Evolutionary conservation across 1,139 yeast species (phyloP).

Genomic region (Protomyces inundatus): DNA sequence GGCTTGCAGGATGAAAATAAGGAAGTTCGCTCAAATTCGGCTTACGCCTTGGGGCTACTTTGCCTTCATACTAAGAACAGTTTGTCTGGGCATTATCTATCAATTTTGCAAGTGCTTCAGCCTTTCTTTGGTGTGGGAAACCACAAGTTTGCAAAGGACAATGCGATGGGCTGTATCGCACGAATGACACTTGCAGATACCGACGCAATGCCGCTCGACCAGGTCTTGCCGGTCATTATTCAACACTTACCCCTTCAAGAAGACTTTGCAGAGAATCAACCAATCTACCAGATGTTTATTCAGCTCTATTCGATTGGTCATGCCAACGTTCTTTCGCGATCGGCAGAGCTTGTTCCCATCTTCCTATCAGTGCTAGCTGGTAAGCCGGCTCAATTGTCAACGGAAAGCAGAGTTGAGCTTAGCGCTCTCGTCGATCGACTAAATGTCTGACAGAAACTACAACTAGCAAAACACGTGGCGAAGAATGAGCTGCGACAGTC

Average conservation of each 20-base stretch:
- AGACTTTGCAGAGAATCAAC: slow-evolving; percentile 88
- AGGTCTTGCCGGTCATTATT: slow-evolving; percentile 70
- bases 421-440: no score
- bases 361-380: slow-evolving; percentile 61
- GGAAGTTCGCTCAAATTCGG: slow-evolving; percentile 92
- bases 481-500: background rate
- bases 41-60: slow-evolving; percentile 87
- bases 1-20: slow-evolving; percentile 73
- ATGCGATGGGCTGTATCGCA: slow-evolving; percentile 72
- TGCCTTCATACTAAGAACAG: slow-evolving; percentile 50
- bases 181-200: slow-evolving; percentile 77
- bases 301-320: slow-evolving; percentile 64
- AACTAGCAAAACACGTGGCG: no score
- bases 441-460: no score
- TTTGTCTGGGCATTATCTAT: slow-evolving; percentile 33
- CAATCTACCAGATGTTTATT: slow-evolving; percentile 74
- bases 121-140: slow-evolving; percentile 67
- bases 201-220: slow-evolving; percentile 69
- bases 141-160: slow-evolving; percentile 36
- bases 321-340: slow-evolving; percentile 51
- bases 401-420: background rate
- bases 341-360: slow-evolving; percentile 61
- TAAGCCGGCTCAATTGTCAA: slow-evolving; percentile 43
- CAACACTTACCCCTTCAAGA: slow-evolving; percentile 78
- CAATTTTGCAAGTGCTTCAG: slow-evolving; percentile 69